Percentiles rank a stretch among this genome's conserved stretches.
Conservation (phyloP, 345 rosid species). For the Eucalyptus caleyi region DNA sequence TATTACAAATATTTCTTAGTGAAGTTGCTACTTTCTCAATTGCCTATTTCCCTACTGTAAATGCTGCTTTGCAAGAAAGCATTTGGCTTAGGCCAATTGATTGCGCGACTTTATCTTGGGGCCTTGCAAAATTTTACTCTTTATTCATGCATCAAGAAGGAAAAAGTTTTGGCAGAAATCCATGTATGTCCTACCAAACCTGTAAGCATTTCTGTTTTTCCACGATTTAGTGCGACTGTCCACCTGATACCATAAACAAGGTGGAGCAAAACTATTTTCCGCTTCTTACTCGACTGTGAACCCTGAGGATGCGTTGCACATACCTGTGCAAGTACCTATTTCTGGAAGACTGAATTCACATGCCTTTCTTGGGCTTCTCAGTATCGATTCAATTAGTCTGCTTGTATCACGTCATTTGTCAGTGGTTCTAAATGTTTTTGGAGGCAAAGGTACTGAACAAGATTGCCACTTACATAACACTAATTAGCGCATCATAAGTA, state of each 20-base stretch:
- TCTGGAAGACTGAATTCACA: background rate
- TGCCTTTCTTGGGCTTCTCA: background rate
- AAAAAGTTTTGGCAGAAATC: background rate
- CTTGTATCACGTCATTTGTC: background rate
- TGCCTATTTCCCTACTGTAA: background rate
- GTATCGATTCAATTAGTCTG: background rate
- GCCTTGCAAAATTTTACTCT: background rate
- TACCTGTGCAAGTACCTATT: background rate
- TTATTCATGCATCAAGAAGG: background rate
- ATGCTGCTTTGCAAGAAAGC: background rate
- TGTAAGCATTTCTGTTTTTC: background rate
- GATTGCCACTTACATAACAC: background rate
- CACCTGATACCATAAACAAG: background rate
- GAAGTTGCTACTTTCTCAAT: background rate
- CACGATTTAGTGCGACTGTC: background rate
- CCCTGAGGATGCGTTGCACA: background rate
- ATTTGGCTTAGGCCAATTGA: background rate
- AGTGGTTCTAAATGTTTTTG: background rate
- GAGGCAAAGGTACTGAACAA: background rate
- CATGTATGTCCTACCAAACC: background rate
- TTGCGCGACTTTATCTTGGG: background rate
- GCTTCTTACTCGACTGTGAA: background rate
- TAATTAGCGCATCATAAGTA: no score
- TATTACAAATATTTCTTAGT: background rate
- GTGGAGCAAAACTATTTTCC: background rate